A percentile compares a stretch with the other conserved stretches of the same genome.
Conservation (phyloP, 106 monocot species). For the Posidonia australis region DNA sequence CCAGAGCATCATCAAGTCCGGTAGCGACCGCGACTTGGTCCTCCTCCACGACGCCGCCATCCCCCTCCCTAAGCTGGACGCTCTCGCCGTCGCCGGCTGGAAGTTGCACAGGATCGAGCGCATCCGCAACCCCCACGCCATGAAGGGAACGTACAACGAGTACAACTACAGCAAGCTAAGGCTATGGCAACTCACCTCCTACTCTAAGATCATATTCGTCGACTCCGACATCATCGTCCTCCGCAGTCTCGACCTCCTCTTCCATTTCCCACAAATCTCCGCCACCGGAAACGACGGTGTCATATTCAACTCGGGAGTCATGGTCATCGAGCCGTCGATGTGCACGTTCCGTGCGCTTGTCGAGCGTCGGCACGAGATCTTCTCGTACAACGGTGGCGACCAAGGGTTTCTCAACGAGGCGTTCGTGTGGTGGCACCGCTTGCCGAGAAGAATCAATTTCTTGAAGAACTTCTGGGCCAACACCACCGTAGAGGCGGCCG, state of each 20-base stretch:
- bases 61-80: conserved; percentile 28
- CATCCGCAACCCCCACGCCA: conserved; percentile 73
- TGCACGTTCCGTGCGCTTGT: conserved; percentile 49
- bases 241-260: conserved; percentile 70
- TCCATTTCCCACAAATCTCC: conserved; percentile 56
- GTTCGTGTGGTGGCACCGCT: conserved; percentile 91
- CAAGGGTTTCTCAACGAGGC: conserved; percentile 84
- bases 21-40: conserved; percentile 60
- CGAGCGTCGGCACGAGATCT: conserved; percentile 20
- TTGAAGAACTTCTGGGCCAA: conserved; percentile 74
- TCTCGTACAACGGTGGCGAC: conserved; percentile 90
- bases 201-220: conserved; percentile 58
- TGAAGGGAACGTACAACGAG: conserved; percentile 60
- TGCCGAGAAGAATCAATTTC: conserved; percentile 62
- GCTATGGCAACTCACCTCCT: conserved; percentile 68
- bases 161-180: conserved; percentile 95
- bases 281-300: conserved; percentile 61
- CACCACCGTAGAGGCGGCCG: conserved; percentile 27
- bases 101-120: conserved; percentile 46
- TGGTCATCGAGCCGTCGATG: conserved; percentile 76
- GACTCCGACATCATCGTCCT: conserved; percentile 78
- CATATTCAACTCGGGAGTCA: conserved; percentile 87
- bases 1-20: conserved; percentile 49
- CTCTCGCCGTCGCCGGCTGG: conserved; percentile 66
- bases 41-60: conserved; percentile 85